Evolutionary conservation across 257 asterid genomes (phyloP).

Genomic region (Solanum ossicruentum): DNA sequence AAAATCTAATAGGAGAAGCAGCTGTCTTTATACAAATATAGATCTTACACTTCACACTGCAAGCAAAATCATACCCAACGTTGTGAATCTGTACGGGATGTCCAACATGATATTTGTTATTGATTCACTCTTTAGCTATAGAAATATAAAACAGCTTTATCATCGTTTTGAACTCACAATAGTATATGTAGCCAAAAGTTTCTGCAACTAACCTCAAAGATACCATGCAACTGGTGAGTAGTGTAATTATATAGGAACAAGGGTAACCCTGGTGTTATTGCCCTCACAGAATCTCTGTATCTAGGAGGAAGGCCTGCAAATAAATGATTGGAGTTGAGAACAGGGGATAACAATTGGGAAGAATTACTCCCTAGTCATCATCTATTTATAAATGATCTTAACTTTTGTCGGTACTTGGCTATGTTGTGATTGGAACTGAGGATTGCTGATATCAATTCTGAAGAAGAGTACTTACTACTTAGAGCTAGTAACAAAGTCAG

Average conservation of each 20-base stretch:
- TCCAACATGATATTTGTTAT: background rate
- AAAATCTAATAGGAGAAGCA: background rate
- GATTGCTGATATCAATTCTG: background rate
- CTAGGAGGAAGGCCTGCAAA: slow-evolving; percentile 86
- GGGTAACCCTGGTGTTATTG: slow-evolving; percentile 93
- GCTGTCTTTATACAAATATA: background rate
- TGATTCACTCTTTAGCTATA: background rate
- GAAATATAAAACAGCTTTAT: background rate
- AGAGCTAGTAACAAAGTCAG: background rate
- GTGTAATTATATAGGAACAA: slow-evolving; percentile 82
- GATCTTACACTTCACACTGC: background rate
- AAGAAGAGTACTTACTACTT: background rate
- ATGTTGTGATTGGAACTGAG: background rate
- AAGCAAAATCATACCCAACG: background rate
- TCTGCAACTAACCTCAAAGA: slow-evolving; percentile 60
- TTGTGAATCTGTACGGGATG: background rate
- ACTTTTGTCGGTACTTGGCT: background rate
- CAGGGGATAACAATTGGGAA: background rate
- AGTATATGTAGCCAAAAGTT: background rate
- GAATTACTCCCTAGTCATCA: background rate
- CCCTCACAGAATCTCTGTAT: slow-evolving; percentile 92
- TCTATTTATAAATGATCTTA: background rate
- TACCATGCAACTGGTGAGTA: slow-evolving; percentile 94
- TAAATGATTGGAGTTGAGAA: background rate
- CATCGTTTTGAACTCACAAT: background rate